Base-by-base conservation (phyloP, 352 stramenopile species). In the Globisporangium canariense region DNA sequence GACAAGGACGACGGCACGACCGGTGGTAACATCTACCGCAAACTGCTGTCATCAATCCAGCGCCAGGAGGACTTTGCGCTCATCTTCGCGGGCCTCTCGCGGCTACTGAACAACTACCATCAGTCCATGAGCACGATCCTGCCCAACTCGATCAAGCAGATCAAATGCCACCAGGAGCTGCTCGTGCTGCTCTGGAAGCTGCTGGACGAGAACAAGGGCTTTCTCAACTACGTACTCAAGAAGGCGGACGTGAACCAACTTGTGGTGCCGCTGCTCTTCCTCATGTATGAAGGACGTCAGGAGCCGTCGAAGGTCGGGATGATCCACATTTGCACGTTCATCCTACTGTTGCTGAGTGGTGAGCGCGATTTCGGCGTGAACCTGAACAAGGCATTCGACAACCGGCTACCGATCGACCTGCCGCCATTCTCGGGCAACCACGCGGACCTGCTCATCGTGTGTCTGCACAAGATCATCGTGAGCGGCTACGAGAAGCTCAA, bases 241-340 rank as follows among this genome's bases (percentile, higher is more conserved):
- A 85, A 96, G 59, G 96, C 91, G 18, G 96, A 99, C 67, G 87
- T 98, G 45, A 98, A 97, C 60, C 75, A 92, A 53, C 66, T 98
- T 1, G 81, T 97, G 10, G 78, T 92, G 7, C 88, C 87, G 45
- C 65, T 97, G 43, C 73, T 96, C 1, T 96, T 94, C 63, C 74
- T 96, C 38, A 96, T 96, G 89, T 98, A 98, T 73, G 90, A 98
- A 68, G 96, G 89, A 14, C 83, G 96, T n/a, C 91, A 96, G 63
- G 94, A 98, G 68, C 84, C 91, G 46, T 93, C 93, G 18, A 97
- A 97, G 64, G 86, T 96, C 13, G 96, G 96, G 40, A 91, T 99
- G 78, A 96, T 99, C 45, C 96, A 99, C 75, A 98, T 99, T 60
- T 99, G 97, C 68, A 99, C 96, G 18, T 99, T 99, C 74, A 96